phyloP scores from a whole-genome alignment of 2,329 filamentous ascomycete species.

The Fusarium haematococcum region DNA sequence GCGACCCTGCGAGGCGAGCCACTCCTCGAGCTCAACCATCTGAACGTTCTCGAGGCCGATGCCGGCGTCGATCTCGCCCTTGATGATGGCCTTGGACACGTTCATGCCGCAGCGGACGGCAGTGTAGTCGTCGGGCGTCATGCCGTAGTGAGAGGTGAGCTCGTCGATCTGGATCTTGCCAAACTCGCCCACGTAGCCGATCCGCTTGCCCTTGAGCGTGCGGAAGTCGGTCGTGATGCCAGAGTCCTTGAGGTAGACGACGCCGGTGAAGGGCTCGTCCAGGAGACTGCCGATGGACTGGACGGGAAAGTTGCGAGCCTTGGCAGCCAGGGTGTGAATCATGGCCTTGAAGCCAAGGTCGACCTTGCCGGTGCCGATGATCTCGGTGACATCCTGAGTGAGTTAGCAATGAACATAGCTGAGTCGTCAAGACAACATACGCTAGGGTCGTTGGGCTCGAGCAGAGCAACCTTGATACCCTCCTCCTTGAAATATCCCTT shows the following conservation, averaged over 20 bases:
- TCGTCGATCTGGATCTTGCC: constrained; percentile 89
- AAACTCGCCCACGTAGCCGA: constrained; percentile 85
- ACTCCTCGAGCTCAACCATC: constrained; percentile 85
- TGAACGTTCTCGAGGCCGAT: constrained; percentile 85
- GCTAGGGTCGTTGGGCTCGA: constrained; percentile 84
- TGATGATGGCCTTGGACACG: constrained; percentile 80
- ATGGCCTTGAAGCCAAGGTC: constrained; percentile 87
- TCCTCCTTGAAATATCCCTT: constrained; percentile 82
- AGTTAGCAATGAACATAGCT: background rate
- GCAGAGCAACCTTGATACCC: constrained; percentile 80
- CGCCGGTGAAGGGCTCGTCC: constrained; percentile 83
- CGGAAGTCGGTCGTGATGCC: constrained; percentile 82
- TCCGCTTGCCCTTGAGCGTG: constrained; percentile 79
- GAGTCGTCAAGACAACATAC: constrained; percentile 51
- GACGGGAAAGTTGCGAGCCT: constrained; percentile 80
- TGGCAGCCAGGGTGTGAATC: constrained; percentile 84
- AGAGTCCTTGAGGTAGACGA: constrained; percentile 79
- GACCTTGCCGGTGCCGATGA: constrained; percentile 80
- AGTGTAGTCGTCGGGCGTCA: constrained; percentile 78
- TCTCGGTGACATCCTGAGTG: constrained; percentile 79
- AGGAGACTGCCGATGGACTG: constrained; percentile 79
- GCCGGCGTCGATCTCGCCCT: constrained; percentile 78
- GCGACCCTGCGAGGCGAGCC: constrained; percentile 73
- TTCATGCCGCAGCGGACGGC: constrained; percentile 86
- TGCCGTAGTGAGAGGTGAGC: constrained; percentile 81